Percentiles rank a stretch among this genome's conserved stretches.
Conservation (phyloP, 164 flowering plant genomes). For the Vitis amurensis region DNA sequence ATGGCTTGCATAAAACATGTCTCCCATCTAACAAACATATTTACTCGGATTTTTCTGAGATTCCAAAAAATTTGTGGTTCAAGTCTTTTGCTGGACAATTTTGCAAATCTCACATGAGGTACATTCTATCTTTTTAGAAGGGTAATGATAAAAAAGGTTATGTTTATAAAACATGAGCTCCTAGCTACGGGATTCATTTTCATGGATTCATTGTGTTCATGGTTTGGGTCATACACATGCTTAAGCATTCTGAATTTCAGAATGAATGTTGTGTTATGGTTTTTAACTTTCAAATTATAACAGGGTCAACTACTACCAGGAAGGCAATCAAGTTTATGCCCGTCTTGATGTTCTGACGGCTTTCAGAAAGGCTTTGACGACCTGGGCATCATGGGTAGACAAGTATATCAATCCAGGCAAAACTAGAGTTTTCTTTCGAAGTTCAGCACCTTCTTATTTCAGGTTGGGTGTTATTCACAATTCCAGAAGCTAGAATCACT, state of each 20-base stretch:
- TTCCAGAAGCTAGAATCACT: neutral
- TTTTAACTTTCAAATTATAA: neutral
- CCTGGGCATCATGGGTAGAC: conserved; percentile 97
- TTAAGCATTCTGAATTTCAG: too few relatives aligned
- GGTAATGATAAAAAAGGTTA: neutral
- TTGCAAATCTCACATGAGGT: neutral
- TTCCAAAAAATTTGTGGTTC: neutral
- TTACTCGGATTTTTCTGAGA: neutral
- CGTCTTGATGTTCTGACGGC: conserved; percentile 74
- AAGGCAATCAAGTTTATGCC: conserved; percentile 64
- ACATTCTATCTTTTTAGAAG: neutral
- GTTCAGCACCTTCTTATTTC: conserved; percentile 90
- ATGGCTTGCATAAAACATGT: neutral
- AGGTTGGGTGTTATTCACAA: conserved; percentile 36
- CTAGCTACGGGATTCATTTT: too few relatives aligned
- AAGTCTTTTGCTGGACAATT: neutral
- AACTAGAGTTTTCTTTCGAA: conserved; percentile 84
- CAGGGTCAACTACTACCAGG: conserved; percentile 89
- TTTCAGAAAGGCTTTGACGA: conserved; percentile 66
- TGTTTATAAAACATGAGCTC: too few relatives aligned
- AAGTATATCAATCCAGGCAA: conserved; percentile 51
- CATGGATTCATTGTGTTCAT: too few relatives aligned
- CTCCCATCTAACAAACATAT: neutral
- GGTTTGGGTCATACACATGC: too few relatives aligned
- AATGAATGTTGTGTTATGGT: neutral